Base-by-base conservation (phyloP, 495 filamentous ascomycete genomes). In the Trichoderma erinaceum region DNA sequence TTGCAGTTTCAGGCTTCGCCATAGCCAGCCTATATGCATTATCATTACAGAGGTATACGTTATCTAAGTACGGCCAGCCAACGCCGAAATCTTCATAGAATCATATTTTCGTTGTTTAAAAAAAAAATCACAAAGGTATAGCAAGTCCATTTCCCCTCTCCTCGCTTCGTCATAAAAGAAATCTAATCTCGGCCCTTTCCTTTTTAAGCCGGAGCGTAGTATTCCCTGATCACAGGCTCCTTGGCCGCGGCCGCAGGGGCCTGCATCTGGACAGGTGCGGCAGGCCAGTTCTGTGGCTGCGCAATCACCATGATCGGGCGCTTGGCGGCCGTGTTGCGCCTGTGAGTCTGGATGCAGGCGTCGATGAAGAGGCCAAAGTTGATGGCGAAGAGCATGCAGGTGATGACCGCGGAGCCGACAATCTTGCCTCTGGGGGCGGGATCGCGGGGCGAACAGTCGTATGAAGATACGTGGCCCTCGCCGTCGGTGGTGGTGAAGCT, bases 321-420 rank as follows among this genome's bases (percentile, higher is more conserved):
- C 56, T 11, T 70, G 38, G 71, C 0, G 41, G 72, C 1, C 7
- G 61, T 3, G 66, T 79, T 78, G 46, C 74, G 68, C 52, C 69
- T 72, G 67, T 76, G 69, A 16, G 77, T 79, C 21, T 80, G 78
- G 69, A 79, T 74, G 58, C 81, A 83, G 1, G 78, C 78, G n/a
- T 78, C 65, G n/a, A 78, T 69, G 67, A 83, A 82, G 11, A 83
- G 75, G 52, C 78, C 66, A 69, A 83, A 79, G 66, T 81, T 73
- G 32, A 71, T 67, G 27, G 75, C 32, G 13, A 73, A 63, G 10
- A 71, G 38, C n/a, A 70, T 23, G 48, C 63, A 61, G 3, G 70
- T 71, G 64, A 78, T 66, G 41, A 66, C 44, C 11, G 65, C 65
- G 15, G 25, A 41, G 73, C 58, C 77, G 66, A 65, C 75, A 41